phyloP scores from a whole-genome alignment of 495 filamentous ascomycete genomes.

The Penicillium turbatum region DNA sequence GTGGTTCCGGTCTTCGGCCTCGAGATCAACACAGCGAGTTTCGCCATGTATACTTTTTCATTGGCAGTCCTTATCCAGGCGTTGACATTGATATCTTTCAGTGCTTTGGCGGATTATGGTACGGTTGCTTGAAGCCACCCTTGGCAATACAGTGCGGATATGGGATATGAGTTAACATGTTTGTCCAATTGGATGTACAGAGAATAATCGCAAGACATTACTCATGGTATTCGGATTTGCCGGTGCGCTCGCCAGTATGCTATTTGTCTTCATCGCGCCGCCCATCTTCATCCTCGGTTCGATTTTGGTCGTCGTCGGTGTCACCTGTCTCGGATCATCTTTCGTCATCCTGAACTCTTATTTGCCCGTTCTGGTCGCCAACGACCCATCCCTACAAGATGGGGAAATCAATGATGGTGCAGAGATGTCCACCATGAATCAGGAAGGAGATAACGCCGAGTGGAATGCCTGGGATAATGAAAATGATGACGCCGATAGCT shows the following conservation, averaged over 20 bases:
- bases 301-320: constrained; percentile 73
- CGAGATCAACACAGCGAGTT: constrained; percentile 48
- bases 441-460: constrained; percentile 13
- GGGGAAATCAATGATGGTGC: constrained; percentile 18
- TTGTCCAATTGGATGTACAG: constrained; percentile 14
- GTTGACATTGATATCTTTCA: constrained; percentile 49
- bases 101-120: constrained; percentile 52
- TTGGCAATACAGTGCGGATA: background rate
- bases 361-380: constrained; percentile 47
- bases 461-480: constrained; percentile 37
- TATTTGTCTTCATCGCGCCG: constrained; percentile 71
- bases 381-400: constrained; percentile 38
- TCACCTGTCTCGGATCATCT: constrained; percentile 60
- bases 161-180: constrained; percentile 1
- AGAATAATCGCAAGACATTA: constrained; percentile 60
- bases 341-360: constrained; percentile 52
- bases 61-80: constrained; percentile 52
- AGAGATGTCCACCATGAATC: constrained; percentile 25
- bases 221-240: constrained; percentile 73
- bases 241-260: constrained; percentile 76
- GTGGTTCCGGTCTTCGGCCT: constrained; percentile 42
- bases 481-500: constrained; percentile 20
- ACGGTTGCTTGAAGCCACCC: constrained; percentile 15
- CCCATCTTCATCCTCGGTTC: constrained; percentile 69
- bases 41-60: constrained; percentile 54